A percentile compares a stretch with the other conserved stretches of the same genome.
phyloP scores from a whole-genome alignment of 257 asterid species.

The Lycium barbarum region DNA sequence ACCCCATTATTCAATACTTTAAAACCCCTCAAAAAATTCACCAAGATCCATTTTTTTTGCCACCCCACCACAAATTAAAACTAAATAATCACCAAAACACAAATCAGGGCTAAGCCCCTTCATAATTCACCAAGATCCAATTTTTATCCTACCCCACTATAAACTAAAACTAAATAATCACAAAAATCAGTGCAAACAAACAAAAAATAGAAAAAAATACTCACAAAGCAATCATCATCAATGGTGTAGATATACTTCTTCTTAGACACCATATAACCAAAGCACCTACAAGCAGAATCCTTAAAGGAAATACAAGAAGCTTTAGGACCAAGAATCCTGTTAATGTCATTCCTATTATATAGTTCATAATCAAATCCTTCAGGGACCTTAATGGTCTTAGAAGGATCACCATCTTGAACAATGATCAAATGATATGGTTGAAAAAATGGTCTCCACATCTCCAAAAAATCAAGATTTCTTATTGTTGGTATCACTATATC shows the following conservation, averaged over 20 bases:
- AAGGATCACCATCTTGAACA: slow-evolving; percentile 84
- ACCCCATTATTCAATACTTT: background rate
- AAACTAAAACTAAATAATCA: background rate
- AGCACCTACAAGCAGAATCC: slow-evolving; percentile 85
- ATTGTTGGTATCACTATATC: slow-evolving; percentile 82
- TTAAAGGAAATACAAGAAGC: slow-evolving; percentile 83
- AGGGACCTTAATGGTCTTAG: slow-evolving; percentile 63
- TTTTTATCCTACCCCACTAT: background rate
- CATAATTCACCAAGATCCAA: slow-evolving; percentile 12
- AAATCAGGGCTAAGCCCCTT: background rate
- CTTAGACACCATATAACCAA: slow-evolving; percentile 82
- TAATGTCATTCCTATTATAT: slow-evolving; percentile 76
- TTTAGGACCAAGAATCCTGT: slow-evolving; percentile 81
- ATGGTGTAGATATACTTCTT: slow-evolving; percentile 83
- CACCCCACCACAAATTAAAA: background rate
- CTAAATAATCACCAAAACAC: too few relatives aligned
- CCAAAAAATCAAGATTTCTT: slow-evolving; percentile 79
- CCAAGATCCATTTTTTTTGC: slow-evolving; percentile 37
- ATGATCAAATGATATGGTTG: slow-evolving; percentile 77
- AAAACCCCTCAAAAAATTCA: slow-evolving; percentile 31
- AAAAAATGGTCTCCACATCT: slow-evolving; percentile 87
- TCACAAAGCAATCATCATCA: slow-evolving; percentile 86
- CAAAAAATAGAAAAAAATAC: slow-evolving; percentile 32
- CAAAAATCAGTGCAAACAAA: background rate
- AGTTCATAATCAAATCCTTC: slow-evolving; percentile 78